Conservation (phyloP, 2,329 filamentous ascomycete species). For the Lachnellula subtilissima region DNA sequence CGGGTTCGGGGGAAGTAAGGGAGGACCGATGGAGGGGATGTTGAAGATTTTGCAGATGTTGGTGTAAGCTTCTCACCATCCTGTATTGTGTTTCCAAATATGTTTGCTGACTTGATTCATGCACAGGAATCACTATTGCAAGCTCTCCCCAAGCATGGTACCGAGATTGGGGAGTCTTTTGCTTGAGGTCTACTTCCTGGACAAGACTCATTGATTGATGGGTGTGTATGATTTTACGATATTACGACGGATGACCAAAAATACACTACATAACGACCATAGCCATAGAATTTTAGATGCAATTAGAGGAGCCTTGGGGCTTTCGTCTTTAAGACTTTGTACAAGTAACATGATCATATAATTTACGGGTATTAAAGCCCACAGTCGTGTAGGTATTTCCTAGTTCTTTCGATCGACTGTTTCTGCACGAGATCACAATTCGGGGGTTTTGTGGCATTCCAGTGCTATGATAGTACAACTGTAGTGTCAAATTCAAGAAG, state of each 20-base stretch:
- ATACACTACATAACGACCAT: not conserved
- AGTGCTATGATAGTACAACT: too few species aligned
- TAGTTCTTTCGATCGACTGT: too few species aligned
- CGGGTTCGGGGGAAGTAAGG: slow-evolving; percentile 24
- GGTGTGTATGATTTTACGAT: not conserved
- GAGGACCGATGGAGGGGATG: slow-evolving; percentile 26
- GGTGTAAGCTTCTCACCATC: slow-evolving; percentile 18
- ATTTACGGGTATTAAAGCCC: too few species aligned
- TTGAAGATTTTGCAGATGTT: slow-evolving; percentile 29
- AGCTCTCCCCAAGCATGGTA: slow-evolving; percentile 20
- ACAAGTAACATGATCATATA: too few species aligned
- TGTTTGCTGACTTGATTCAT: not conserved
- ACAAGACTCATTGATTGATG: slow-evolving; percentile 8
- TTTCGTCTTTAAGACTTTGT: too few species aligned
- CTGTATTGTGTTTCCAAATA: not conserved
- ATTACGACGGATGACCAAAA: not conserved
- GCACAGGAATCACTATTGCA: slow-evolving; percentile 28
- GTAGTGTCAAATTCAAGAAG: too few species aligned
- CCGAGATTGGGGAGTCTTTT: slow-evolving; percentile 24
- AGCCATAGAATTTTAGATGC: not conserved
- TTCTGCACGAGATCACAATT: too few species aligned
- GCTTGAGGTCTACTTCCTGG: slow-evolving; percentile 30
- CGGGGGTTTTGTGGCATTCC: too few species aligned
- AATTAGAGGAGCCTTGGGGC: too few species aligned
- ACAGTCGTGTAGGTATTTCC: too few species aligned